Percentiles rank a stretch among this genome's conserved stretches.
phyloP scores from a whole-genome alignment of 495 filamentous ascomycete species.

The Cercophora samala region DNA sequence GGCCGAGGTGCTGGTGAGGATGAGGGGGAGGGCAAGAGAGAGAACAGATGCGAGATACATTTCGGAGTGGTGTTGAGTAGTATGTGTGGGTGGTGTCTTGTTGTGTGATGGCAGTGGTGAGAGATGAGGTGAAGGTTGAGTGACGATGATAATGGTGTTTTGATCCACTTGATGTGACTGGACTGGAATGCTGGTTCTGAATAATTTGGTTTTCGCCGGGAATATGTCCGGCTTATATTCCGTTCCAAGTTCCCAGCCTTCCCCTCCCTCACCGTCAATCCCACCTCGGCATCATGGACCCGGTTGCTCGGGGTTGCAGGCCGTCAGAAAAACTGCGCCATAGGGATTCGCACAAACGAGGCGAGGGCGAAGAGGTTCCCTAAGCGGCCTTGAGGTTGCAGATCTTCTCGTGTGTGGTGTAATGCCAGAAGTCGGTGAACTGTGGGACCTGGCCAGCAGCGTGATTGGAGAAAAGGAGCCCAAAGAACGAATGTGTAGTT shows the following conservation, averaged over 20 bases:
- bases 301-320: not conserved
- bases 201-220: not conserved
- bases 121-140: not conserved
- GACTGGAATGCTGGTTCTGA: not conserved
- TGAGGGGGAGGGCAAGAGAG: conserved; percentile 39
- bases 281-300: not conserved
- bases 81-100: not conserved
- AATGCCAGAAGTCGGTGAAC: conserved; percentile 22
- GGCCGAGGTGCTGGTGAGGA: conserved; percentile 28
- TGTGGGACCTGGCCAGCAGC: conserved; percentile 12
- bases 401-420: conserved; percentile 20
- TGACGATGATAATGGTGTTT: not conserved
- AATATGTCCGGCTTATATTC: not conserved
- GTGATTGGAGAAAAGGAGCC: conserved; percentile 9
- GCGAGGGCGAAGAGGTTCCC: not conserved
- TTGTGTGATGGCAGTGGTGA: not conserved
- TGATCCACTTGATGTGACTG: not conserved
- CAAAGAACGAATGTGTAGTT: not conserved
- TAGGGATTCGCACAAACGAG: not conserved
- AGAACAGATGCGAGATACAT: conserved; percentile 8
- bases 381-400: conserved; percentile 12
- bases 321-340: conserved; percentile 3
- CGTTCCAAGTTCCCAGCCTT: not conserved
- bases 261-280: not conserved
- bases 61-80: not conserved